Percentiles rank a stretch among this genome's conserved stretches.
These are phyloP conservation scores for Vigna unguiculata DNA, from an alignment of 306 rosid species.

Conservation along the genomic window DNA sequence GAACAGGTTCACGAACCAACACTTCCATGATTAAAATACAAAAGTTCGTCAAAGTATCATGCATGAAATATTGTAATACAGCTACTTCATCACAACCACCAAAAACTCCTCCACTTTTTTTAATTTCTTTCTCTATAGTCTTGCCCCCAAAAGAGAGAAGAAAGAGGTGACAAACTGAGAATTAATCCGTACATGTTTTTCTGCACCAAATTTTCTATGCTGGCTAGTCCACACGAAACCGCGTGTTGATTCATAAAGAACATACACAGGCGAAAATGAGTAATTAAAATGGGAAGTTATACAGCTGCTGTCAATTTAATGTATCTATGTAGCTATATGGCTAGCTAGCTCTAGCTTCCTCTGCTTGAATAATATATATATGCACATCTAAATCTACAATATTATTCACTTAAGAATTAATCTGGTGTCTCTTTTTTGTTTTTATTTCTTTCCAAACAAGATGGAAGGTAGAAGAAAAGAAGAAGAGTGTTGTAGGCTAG, in stretches of 20 bases:
- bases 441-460: slow-evolving; percentile 44
- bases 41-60: slow-evolving; percentile 15
- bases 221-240: neutral
- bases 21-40: slow-evolving; percentile 38
- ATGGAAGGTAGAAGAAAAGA: neutral
- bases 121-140: slow-evolving; percentile 3
- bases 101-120: neutral
- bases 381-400: slow-evolving; percentile 43
- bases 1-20: slow-evolving; percentile 39
- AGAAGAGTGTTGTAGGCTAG: neutral
- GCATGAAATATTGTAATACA: slow-evolving; percentile 43
- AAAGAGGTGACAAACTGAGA: slow-evolving; percentile 34
- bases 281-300: slow-evolving; percentile 14
- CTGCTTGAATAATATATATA: slow-evolving; percentile 33
- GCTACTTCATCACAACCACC: slow-evolving; percentile 3
- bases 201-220: slow-evolving; percentile 23
- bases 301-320: slow-evolving; percentile 20
- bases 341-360: slow-evolving; percentile 12
- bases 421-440: neutral
- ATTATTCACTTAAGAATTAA: slow-evolving; percentile 39
- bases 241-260: neutral
- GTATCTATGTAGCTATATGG: neutral
- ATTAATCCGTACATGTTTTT: slow-evolving; percentile 1
- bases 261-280: slow-evolving; percentile 2
- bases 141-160: too few species aligned